Percentiles rank a stretch among this genome's conserved stretches.
Evolutionary conservation across 768 basidiomycete genomes (phyloP).

Genomic region (Hebeloma cylindrosporum): DNA sequence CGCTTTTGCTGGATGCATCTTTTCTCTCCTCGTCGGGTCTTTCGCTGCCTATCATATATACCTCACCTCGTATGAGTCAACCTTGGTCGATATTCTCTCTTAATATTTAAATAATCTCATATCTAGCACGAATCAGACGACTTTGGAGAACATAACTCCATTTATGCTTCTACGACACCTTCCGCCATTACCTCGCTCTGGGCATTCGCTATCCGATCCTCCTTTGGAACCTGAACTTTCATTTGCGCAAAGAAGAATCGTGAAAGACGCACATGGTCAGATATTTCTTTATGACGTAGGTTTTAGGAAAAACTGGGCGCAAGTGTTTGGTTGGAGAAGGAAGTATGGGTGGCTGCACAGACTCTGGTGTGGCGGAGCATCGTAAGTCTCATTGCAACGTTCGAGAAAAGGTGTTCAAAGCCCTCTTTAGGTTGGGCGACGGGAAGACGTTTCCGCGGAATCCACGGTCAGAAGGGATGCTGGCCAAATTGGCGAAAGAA

Average conservation of each 20-base stretch:
- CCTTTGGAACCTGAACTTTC: constrained; percentile 74
- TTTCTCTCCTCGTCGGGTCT: constrained; percentile 68
- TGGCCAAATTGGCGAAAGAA: constrained; percentile 62
- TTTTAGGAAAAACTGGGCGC: constrained; percentile 66
- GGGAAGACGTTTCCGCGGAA: constrained; percentile 70
- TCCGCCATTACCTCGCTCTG: constrained; percentile 56
- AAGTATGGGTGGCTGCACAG: constrained; percentile 53
- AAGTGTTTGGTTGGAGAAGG: constrained; percentile 62
- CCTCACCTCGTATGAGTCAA: constrained; percentile 59
- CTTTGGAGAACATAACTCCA: constrained; percentile 72
- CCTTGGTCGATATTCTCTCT: neutral
- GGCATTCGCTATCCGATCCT: constrained; percentile 59
- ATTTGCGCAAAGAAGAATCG: constrained; percentile 59
- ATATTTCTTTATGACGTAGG: constrained; percentile 74
- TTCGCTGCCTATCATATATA: constrained; percentile 79
- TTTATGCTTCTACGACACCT: constrained; percentile 72
- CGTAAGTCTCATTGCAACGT: constrained; percentile 43
- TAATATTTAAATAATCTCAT: neutral
- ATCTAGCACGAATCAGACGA: constrained; percentile 81
- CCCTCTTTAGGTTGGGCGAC: constrained; percentile 52
- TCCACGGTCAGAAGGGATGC: constrained; percentile 62
- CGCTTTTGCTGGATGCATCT: constrained; percentile 55
- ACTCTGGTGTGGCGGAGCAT: constrained; percentile 59
- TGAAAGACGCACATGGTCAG: constrained; percentile 59
- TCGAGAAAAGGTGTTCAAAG: constrained; percentile 1